Evolutionary conservation across 192 early-diverging fungal species (phyloP), one percentile per base, ranked within the genome.

Genomic region (Phlyctochytrium planicorne): DNA sequence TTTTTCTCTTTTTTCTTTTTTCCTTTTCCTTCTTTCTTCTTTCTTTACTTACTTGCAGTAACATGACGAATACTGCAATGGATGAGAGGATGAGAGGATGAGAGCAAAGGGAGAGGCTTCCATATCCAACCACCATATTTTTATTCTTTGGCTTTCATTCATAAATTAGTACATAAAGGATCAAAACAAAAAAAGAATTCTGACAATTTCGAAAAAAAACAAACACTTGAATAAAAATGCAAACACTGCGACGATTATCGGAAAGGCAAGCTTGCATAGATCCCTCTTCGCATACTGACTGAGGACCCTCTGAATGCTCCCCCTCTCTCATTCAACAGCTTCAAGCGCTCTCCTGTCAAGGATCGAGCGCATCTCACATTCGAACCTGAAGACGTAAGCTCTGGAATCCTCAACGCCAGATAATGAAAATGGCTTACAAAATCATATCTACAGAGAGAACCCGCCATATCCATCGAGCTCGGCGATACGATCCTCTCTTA

Each of bases 401-500:
- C n/a, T n/a, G n/a, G n/a, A n/a, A n/a, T n/a, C n/a, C n/a, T n/a
- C n/a, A n/a, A n/a, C n/a, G n/a, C n/a, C n/a, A n/a, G n/a, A n/a
- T n/a, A n/a, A n/a, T n/a, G n/a, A n/a, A n/a, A n/a, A n/a, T n/a
- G n/a, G n/a, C n/a, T n/a, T n/a, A n/a, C n/a, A n/a, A n/a, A n/a
- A n/a, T n/a, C n/a, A n/a, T n/a, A n/a, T 20, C 40, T 14, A 47
- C 40, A 47, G 40, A 6, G 20, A 47, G 40, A 47, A 47, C 40
- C 40, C 20, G 10, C 40, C 40, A 47, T 71, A 32, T 52, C 63
- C 2, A n/a, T 71, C 27, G 52, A 53, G 16, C 36, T 71, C 27
- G 53, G 59, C 52, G 63, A 35, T 24, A 59, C 53, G 6, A 31
- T 29, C n/a, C 50, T 71, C 25, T 10, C 31, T 3, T 71, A 71